Conservation (phyloP, 352 stramenopile genomes). For the Peronospora destructor region DNA sequence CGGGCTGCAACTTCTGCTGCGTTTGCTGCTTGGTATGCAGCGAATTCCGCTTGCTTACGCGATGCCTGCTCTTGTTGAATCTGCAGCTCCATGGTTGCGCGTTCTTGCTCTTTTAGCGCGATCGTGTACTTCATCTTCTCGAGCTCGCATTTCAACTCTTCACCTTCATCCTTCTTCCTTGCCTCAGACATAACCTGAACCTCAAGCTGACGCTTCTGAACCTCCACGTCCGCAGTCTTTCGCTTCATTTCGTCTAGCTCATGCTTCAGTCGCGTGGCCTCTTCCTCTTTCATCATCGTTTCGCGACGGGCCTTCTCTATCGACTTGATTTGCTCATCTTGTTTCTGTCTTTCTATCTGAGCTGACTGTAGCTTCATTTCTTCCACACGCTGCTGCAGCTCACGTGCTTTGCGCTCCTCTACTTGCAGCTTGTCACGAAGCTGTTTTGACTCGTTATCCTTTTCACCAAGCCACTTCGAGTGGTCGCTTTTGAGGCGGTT, state of each 20-base stretch:
- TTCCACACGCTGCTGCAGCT: constrained; percentile 51
- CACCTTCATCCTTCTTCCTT: constrained; percentile 31
- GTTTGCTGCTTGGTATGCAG: constrained; percentile 50
- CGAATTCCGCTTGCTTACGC: constrained; percentile 57
- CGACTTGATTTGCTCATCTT: constrained; percentile 30
- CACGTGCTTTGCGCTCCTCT: constrained; percentile 48
- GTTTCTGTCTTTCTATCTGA: constrained; percentile 39
- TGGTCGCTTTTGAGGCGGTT: constrained; percentile 54
- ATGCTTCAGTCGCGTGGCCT: constrained; percentile 35
- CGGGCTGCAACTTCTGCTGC: constrained; percentile 61
- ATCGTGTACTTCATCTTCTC: constrained; percentile 46
- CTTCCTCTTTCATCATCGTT: constrained; percentile 34
- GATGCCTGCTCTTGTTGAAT: constrained; percentile 42
- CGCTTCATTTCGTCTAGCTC: constrained; percentile 57
- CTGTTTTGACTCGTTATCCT: constrained; percentile 58
- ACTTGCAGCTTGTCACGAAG: constrained; percentile 54
- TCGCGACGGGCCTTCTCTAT: constrained; percentile 34
- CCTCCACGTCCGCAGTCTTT: constrained; percentile 26
- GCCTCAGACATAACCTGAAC: constrained; percentile 29
- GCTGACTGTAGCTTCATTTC: constrained; percentile 41
- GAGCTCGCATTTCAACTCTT: constrained; percentile 33
- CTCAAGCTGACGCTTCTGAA: constrained; percentile 40
- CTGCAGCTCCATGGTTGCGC: constrained; percentile 38
- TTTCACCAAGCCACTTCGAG: constrained; percentile 56
- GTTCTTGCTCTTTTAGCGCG: constrained; percentile 44